These are phyloP conservation scores for Candida tammaniensis DNA, from an alignment of 805 yeast genomes.

Conservation along the genomic window DNA sequence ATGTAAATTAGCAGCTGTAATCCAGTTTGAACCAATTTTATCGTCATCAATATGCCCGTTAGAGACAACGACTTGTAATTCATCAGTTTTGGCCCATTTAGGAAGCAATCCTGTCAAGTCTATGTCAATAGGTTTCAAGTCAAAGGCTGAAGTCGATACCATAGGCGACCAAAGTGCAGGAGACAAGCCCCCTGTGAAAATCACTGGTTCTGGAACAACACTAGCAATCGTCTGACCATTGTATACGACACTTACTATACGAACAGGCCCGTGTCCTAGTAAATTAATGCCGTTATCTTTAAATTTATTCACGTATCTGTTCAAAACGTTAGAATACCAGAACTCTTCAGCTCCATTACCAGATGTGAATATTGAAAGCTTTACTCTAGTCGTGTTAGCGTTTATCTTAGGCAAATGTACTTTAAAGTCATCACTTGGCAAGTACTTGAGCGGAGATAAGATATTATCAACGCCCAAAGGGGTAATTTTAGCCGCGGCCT, in stretches of 20 bases:
- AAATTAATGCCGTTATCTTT: conserved; percentile 25
- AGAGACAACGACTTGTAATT: conserved; percentile 47
- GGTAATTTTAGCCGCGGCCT: conserved; percentile 36
- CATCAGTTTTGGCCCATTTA: background rate
- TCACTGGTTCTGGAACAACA: conserved; percentile 66
- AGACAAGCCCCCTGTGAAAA: conserved; percentile 78
- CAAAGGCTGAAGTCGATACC: conserved; percentile 72
- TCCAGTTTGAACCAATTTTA: conserved; percentile 54
- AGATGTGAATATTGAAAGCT: conserved; percentile 58
- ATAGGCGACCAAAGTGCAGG: conserved; percentile 82
- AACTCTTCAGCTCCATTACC: conserved; percentile 83
- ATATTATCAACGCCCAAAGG: conserved; percentile 27
- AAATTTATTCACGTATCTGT: conserved; percentile 35
- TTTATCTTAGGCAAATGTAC: conserved; percentile 45
- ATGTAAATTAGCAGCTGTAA: conserved; percentile 52
- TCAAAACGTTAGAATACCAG: conserved; percentile 69
- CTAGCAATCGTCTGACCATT: conserved; percentile 59
- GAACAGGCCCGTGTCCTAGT: conserved; percentile 67
- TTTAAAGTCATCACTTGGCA: conserved; percentile 39
- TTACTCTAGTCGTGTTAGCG: conserved; percentile 57
- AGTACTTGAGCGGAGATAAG: conserved; percentile 44
- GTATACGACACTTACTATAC: conserved; percentile 62
- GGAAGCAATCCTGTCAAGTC: conserved; percentile 74
- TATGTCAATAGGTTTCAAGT: conserved; percentile 64
- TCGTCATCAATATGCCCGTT: conserved; percentile 38